Base-by-base conservation (phyloP, 2,329 filamentous ascomycete genomes). In the Peltaster fructicola region DNA sequence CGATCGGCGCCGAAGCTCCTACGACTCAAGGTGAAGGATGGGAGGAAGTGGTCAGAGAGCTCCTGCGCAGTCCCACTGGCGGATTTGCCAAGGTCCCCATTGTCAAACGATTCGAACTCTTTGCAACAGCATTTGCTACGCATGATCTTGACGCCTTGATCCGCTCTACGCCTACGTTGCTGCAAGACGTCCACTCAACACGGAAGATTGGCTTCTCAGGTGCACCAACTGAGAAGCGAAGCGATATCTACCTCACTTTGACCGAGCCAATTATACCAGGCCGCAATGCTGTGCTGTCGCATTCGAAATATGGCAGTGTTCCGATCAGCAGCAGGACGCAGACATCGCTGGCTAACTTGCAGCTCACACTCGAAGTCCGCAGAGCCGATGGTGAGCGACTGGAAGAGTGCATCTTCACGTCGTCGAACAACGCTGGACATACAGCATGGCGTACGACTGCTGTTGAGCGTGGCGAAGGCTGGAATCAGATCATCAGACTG, bases 191-290 rank as follows among this genome's bases (percentile, higher is more conserved):
- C 31, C 63, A 64, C 29, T 76, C 76, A 48, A 91, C 84, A 1
- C 75, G 64, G 40, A 88, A 88, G 47, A 84, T 95, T 49, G 88
- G 84, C 2, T 95, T 98, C 47, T 80, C 85, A 3, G 84, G 84
- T 8, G 84, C 84, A 2, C 85, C 88, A 0, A 82, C 76, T 0
- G 84, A 81, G 45, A 64, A 77, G 9, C 65, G 90, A 40, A 93
- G 82, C 7, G 90, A 98, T 48, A 95, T 98, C 24, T 98, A 98
- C 46, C 52, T 98, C 21, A 93, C 82, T 0, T 52, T 98, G 23
- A 70, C 72, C 30, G 73, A 81, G 34, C 78, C 81, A 0, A 62
- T 73, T n/a, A 58, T 98, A 13, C 73, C 75, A 10, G n/a, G n/a
- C n/a, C 71, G 72, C 29, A 64, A 68, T 35, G 65, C 66, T 7